Evolutionary conservation across 2,329 filamentous ascomycete species (phyloP).

Genomic region (Apiospora arundinis): DNA sequence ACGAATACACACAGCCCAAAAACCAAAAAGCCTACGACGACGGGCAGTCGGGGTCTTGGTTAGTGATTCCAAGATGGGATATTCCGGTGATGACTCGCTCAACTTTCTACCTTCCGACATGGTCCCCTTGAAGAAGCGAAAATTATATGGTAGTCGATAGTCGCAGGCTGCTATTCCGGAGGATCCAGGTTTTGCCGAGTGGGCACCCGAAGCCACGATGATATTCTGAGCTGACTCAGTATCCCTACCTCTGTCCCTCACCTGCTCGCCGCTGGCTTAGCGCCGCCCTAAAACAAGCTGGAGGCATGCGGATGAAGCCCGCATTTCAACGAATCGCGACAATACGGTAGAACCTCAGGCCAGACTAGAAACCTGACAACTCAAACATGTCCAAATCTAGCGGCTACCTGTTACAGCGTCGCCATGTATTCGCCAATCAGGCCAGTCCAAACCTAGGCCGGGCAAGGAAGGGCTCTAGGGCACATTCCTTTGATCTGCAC

Average conservation of each 20-base stretch:
- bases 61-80: neutral
- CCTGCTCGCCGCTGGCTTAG: neutral
- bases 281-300: conserved; percentile 7
- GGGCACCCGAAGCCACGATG: neutral
- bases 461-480: neutral
- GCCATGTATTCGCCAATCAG: neutral
- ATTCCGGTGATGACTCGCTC: conserved; percentile 5
- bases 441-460: neutral
- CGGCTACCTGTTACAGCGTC: conserved; percentile 1
- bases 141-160: too few relatives aligned
- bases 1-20: neutral
- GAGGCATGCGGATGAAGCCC: conserved; percentile 2
- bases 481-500: neutral
- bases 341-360: neutral
- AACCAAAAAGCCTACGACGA: neutral
- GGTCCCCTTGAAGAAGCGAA: neutral
- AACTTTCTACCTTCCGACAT: neutral
- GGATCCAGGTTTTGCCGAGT: neutral
- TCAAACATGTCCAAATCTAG: neutral
- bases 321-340: neutral
- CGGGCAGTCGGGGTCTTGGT: neutral
- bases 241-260: conserved; percentile 13
- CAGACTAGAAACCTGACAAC: neutral
- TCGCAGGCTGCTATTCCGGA: neutral
- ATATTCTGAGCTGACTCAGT: conserved; percentile 14